Percentiles rank a stretch among this genome's conserved stretches.
phyloP scores from a whole-genome alignment of 2,329 filamentous ascomycete genomes.

The Endothia cerciana region DNA sequence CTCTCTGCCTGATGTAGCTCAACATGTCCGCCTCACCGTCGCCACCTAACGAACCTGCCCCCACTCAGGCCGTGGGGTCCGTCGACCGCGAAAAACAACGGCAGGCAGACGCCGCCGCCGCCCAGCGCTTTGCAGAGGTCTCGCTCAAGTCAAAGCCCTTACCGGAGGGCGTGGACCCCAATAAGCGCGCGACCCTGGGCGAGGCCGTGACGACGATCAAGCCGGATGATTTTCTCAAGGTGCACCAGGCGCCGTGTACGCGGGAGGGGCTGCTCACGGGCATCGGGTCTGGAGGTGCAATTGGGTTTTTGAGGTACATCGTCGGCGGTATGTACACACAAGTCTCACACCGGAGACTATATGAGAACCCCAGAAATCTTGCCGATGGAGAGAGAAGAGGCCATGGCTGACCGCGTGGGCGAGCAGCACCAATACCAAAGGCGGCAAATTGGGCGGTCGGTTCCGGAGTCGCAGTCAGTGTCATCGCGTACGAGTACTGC shows the following conservation, averaged over 20 bases:
- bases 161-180: constrained; percentile 27
- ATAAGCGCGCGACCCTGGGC: constrained; percentile 44
- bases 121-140: constrained; percentile 29
- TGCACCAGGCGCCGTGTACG: constrained; percentile 82
- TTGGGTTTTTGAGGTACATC: constrained; percentile 75
- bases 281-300: constrained; percentile 76
- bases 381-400: not conserved
- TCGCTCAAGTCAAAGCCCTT: constrained; percentile 28
- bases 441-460: constrained; percentile 87
- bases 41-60: not conserved
- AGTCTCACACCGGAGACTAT: not conserved
- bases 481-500: constrained; percentile 82
- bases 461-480: constrained; percentile 70
- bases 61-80: constrained; percentile 6
- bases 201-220: constrained; percentile 72
- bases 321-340: constrained; percentile 62
- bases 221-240: constrained; percentile 67
- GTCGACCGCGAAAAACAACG: constrained; percentile 1
- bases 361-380: not conserved
- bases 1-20: not conserved
- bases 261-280: constrained; percentile 82
- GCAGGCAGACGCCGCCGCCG: constrained; percentile 24
- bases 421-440: constrained; percentile 58
- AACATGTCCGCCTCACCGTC: constrained; percentile 17
- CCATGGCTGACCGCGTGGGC: not conserved